Evolutionary conservation across 164 flowering plant species (phyloP).

Genomic region (Magnolia sinica): DNA sequence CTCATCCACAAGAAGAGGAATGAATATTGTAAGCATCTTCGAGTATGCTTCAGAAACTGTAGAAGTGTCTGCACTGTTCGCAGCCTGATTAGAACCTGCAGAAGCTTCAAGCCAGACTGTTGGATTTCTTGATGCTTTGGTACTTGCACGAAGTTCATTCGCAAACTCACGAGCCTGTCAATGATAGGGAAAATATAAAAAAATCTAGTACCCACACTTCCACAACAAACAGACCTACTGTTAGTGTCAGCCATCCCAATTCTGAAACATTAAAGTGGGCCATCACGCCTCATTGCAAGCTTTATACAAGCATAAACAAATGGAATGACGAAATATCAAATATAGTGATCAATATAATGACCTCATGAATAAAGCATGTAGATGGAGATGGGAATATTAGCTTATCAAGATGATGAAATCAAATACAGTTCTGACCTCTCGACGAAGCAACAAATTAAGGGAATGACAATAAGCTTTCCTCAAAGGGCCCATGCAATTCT

Average conservation of each 20-base stretch:
- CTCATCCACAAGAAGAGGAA: conserved; percentile 98
- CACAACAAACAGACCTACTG: not conserved
- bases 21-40: conserved; percentile 90
- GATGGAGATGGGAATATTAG: not conserved
- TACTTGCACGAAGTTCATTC: conserved; percentile 98
- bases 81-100: conserved; percentile 61
- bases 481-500: conserved; percentile 79
- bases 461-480: conserved; percentile 97
- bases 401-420: not conserved
- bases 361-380: not conserved
- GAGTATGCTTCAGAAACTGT: conserved; percentile 93
- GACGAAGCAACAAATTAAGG: conserved; percentile 91
- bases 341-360: no score
- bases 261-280: not conserved
- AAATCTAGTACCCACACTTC: not conserved
- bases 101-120: conserved; percentile 95
- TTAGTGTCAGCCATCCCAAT: not conserved
- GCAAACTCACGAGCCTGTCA: conserved; percentile 98
- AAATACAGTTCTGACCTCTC: conserved; percentile 64
- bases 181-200: conserved; percentile 12
- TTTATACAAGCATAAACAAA: not conserved
- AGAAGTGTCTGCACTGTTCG: conserved; percentile 75
- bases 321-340: not conserved
- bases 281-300: not conserved
- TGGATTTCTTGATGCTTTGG: conserved; percentile 87